Percentiles rank a stretch among this genome's conserved stretches.
These are phyloP conservation scores for Populus nigra DNA, from an alignment of 345 rosid genomes.

Conservation along the genomic window DNA sequence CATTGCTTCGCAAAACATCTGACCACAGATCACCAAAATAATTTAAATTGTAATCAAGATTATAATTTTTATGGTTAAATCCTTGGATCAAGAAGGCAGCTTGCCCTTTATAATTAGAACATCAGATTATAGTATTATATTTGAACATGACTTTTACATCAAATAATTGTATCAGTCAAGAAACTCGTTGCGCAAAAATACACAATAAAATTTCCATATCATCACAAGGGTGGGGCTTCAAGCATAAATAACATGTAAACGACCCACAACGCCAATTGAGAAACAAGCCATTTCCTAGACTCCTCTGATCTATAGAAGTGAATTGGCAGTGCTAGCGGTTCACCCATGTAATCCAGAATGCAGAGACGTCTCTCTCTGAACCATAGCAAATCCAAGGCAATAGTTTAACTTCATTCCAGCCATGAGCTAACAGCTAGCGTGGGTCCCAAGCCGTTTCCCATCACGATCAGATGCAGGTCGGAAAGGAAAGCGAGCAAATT, in stretches of 20 bases:
- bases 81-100: no score
- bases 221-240: neutral
- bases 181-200: neutral
- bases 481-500: slow-evolving; percentile 51
- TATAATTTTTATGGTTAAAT: no score
- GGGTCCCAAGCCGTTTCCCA: slow-evolving; percentile 4
- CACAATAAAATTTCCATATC: neutral
- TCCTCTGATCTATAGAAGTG: neutral
- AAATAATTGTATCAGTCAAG: neutral
- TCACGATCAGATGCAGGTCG: slow-evolving; percentile 28
- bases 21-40: no score
- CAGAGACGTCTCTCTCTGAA: neutral
- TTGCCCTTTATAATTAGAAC: no score
- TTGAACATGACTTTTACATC: neutral
- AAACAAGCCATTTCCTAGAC: neutral
- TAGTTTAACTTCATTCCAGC: neutral
- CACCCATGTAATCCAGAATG: neutral
- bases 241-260: neutral
- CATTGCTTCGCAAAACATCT: no score
- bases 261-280: neutral
- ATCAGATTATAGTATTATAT: no score
- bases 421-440: slow-evolving; percentile 2
- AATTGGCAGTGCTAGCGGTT: neutral
- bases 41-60: no score
- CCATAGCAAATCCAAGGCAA: neutral